Conservation (phyloP, 139 green algal species). For the Chlamydomonas applanata region DNA sequence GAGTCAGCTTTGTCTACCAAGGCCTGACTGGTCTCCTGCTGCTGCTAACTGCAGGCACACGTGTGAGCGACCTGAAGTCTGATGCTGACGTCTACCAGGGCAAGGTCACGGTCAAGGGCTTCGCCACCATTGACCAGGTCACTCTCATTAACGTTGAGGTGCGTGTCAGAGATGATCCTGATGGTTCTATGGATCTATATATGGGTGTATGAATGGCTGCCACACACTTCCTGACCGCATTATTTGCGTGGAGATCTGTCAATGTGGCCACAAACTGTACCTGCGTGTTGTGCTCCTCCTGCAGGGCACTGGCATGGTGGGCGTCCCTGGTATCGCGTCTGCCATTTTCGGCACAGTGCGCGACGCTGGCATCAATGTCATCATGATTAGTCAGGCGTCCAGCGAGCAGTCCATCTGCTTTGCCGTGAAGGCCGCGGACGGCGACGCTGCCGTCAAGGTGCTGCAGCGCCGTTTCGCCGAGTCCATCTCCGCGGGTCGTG, state of each 20-base stretch:
- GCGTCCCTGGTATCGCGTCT: slow-evolving; percentile 89
- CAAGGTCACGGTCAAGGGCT: slow-evolving; percentile 85
- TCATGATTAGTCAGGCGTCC: slow-evolving; percentile 97
- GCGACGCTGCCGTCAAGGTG: slow-evolving; percentile 32
- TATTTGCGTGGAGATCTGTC: no score
- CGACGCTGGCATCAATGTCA: slow-evolving; percentile 91
- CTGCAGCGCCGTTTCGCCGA: slow-evolving; percentile 66
- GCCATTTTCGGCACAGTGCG: slow-evolving; percentile 86
- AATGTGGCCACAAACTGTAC: not conserved
- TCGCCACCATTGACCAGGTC: slow-evolving; percentile 96
- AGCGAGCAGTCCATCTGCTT: slow-evolving; percentile 98
- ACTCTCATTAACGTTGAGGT: slow-evolving; percentile 93
- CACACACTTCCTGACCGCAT: not conserved
- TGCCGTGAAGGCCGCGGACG: slow-evolving; percentile 69
- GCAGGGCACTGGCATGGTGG: slow-evolving; percentile 95
- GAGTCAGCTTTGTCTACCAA: not conserved
- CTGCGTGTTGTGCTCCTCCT: not conserved
- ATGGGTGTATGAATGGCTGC: no score
- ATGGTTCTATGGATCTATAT: no score
- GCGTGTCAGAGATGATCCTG: not conserved
- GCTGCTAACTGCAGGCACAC: slow-evolving; percentile 29
- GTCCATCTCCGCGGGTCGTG: slow-evolving; percentile 68
- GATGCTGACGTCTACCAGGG: slow-evolving; percentile 32
- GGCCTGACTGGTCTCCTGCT: not conserved
- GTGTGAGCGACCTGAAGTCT: slow-evolving; percentile 30